A percentile compares a stretch with the other conserved stretches of the same genome.
phyloP scores from a whole-genome alignment of 805 yeast genomes.

The Candida methanosorbosa region DNA sequence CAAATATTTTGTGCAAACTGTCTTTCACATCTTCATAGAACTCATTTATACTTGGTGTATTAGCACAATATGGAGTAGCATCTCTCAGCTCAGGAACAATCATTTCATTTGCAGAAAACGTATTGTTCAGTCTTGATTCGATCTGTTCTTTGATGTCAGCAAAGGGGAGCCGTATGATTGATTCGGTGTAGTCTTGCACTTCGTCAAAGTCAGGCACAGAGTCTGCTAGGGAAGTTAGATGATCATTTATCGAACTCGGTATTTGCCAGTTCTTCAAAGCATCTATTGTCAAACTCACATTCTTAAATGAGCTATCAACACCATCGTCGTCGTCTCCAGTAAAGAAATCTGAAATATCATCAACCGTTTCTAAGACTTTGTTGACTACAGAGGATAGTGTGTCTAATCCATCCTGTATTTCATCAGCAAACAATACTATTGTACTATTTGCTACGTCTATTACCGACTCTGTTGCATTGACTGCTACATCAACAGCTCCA shows the following conservation, averaged over 20 bases:
- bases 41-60: conserved; percentile 28
- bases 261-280: conserved; percentile 52
- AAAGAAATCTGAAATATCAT: conserved; percentile 48
- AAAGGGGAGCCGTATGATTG: conserved; percentile 53
- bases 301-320: conserved; percentile 25
- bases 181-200: conserved; percentile 51
- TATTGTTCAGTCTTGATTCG: conserved; percentile 7
- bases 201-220: conserved; percentile 59
- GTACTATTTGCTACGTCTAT: conserved; percentile 56
- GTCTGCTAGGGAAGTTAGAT: conserved; percentile 41
- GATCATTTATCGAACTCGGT: conserved; percentile 52
- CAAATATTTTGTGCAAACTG: conserved; percentile 26
- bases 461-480: conserved; percentile 61
- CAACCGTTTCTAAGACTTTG: conserved; percentile 40
- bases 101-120: conserved; percentile 21
- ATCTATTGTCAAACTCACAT: conserved; percentile 50
- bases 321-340: conserved; percentile 29
- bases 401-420: conserved; percentile 56
- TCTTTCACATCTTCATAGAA: conserved; percentile 25
- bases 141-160: conserved; percentile 34
- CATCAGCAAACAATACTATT: conserved; percentile 42
- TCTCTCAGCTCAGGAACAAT: conserved; percentile 30
- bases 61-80: conserved; percentile 30
- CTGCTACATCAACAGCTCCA: conserved; percentile 63
- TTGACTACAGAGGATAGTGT: conserved; percentile 54